Base-by-base conservation (phyloP, 2,329 filamentous ascomycete species). In the Boeremia exigua region DNA sequence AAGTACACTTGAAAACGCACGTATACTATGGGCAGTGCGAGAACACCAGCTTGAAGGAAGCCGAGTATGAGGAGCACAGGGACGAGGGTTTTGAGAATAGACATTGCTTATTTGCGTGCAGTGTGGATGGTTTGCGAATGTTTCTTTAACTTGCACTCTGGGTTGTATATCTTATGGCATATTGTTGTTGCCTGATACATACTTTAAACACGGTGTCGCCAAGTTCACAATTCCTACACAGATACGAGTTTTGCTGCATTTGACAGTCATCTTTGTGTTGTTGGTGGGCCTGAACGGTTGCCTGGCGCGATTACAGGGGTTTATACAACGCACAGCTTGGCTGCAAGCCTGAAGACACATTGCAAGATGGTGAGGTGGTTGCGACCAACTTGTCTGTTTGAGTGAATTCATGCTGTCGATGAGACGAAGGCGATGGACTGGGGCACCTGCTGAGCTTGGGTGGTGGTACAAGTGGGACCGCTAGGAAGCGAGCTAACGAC, bases 261-360 rank as follows among this genome's bases (percentile, higher is more conserved):
- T n/a, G 14, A 30, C 17, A 30, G 47, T 45, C 40, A 47, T 42
- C 1, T 19, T n/a, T 28, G 23, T 25, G 36, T 36, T 37, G 17
- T 25, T 9, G 15, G 53, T 42, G 40, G 40, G 42, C 36, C 42
- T 56, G 12, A 45, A 39, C 51, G 29, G 52, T 37, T 56, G 53
- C 53, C 53, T 56, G 36, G 47, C 33, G 47, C 28, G 37, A 6
- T 19, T 19, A 11, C 40, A 33, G 6, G 34, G 28, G 12, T 50
- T 15, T n/a, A 1, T 17, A 29, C 15, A 32, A 6, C 29, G 19
- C 29, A 40, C 32, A 8, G 17, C 5, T 30, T 28, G n/a, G 12
- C 14, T 23, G 30, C 32, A 23, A 23, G 5, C 7, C 10, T 23
- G 27, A 39, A 25, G 30, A 32, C 48, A 52, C 30, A 29, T 42